Evolutionary conservation across 192 early-diverging fungal genomes (phyloP), one percentile per base, ranked within the genome.

Genomic region (Phycomyces blakesleeanus): DNA sequence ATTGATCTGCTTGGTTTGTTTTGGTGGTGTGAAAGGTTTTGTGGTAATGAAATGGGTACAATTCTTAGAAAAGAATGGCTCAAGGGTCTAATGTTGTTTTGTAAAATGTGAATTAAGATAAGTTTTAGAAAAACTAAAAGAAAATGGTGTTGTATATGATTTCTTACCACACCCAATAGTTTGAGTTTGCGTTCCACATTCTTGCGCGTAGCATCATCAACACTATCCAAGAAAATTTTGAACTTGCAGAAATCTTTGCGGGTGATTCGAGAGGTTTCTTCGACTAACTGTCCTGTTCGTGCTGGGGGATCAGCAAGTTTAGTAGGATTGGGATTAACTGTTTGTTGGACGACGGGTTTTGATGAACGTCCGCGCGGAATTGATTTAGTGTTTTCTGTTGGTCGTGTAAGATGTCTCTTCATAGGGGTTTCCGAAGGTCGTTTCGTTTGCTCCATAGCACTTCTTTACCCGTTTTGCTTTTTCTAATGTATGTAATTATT

Each of bases 21-120:
- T 59, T n/a, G 58, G 50, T 20, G 25, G 54, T 1, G 27, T 39
- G 15, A 63, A 40, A 20, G 55, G 12, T 52, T 58, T 55, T 9
- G 47, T 25, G 6, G 68, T 70, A 12, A 70, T 62, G 16, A 70
- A 37, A 50, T 70, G 68, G 21, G 68, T 70, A 24, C 68, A 70
- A 49, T 70, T 61, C 2, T 29, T 55, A 21, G 68, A 70, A 52
- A 64, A 70, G 60, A 69, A 70, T 5, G 51, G 18, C 20, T 70
- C 68, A n/a, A 49, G 25, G 37, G 55, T 42, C 64, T 66, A 39
- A 34, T 34, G 29, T 34, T 5, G 7, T 34, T 34, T 5, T 2
- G 7, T 34, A 7, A 34, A 34, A 1, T 24, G 12, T 47, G 44
- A n/a, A 47, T 47, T 7, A 47, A 18, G 12, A 14, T 18, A 47